Conservation (phyloP, 495 filamentous ascomycete species). For the Penicillium parvum region DNA sequence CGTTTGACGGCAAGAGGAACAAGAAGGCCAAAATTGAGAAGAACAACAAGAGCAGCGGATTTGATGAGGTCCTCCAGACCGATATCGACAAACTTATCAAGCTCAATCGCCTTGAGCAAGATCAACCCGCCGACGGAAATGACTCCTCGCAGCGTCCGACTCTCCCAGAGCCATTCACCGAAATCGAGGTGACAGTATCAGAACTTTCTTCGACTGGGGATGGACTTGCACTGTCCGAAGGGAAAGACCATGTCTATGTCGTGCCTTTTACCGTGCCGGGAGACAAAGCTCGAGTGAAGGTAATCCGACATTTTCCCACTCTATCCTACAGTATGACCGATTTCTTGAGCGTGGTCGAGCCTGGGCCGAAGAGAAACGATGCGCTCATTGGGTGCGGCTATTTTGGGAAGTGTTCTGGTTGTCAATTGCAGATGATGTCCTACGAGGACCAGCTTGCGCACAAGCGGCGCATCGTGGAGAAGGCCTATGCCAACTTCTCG, state of each 20-base stretch:
- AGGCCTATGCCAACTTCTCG: conserved; percentile 89
- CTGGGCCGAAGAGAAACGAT: conserved; percentile 75
- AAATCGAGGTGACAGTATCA: conserved; percentile 72
- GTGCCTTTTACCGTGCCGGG: conserved; percentile 88
- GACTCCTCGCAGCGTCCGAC: conserved; percentile 15
- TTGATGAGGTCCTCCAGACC: conserved; percentile 68
- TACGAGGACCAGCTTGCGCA: conserved; percentile 80
- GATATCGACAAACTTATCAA: conserved; percentile 66
- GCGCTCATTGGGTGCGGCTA: conserved; percentile 73
- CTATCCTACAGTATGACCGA: conserved; percentile 68
- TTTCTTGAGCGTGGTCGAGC: conserved; percentile 69
- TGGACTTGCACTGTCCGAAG: conserved; percentile 64
- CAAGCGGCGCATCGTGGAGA: conserved; percentile 83
- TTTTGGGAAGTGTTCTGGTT: conserved; percentile 83
- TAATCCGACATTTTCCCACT: conserved; percentile 62
- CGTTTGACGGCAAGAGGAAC: conserved; percentile 42
- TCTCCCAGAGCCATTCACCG: conserved; percentile 65
- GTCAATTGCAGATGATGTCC: conserved; percentile 95
- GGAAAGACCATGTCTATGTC: conserved; percentile 71
- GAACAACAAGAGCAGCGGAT: conserved; percentile 34
- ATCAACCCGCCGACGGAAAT: conserved; percentile 19
- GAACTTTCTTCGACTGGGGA: conserved; percentile 88
- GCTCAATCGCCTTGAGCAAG: conserved; percentile 37
- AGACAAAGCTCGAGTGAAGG: conserved; percentile 72
- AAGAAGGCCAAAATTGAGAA: conserved; percentile 48